Evolutionary conservation across 441 rosid species (phyloP).

Genomic region (Gossypium gossypioides): DNA sequence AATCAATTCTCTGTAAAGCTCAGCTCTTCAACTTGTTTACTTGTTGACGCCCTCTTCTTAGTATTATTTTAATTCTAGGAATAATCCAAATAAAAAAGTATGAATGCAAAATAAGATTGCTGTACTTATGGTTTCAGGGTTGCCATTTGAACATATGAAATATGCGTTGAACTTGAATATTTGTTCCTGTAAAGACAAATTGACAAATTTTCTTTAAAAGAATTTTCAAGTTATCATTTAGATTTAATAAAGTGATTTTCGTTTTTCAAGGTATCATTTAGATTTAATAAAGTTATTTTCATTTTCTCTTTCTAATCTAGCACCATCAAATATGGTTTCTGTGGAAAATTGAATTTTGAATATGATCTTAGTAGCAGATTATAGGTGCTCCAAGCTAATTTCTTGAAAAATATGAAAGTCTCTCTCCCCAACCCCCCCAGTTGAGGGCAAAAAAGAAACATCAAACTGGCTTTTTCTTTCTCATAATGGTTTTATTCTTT

Average conservation of each 20-base stretch:
- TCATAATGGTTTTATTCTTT: not conserved
- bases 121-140: not conserved
- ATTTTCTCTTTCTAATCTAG: not conserved
- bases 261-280: not conserved
- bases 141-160: not conserved
- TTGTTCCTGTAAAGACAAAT: not conserved
- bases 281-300: not conserved
- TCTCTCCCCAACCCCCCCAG: not conserved
- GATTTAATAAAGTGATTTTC: not conserved
- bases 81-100: not conserved
- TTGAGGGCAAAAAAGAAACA: not conserved
- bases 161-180: not conserved
- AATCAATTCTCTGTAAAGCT: conserved; percentile 87
- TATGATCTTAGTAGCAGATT: not conserved
- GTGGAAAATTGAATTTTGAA: not conserved
- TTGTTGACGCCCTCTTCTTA: not conserved
- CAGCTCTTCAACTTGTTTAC: conserved; percentile 16
- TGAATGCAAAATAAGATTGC: not conserved
- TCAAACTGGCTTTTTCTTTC: not conserved
- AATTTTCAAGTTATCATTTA: not conserved
- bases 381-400: not conserved
- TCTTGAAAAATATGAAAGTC: not conserved
- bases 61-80: not conserved
- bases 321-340: not conserved
- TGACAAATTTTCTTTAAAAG: not conserved